phyloP scores from a whole-genome alignment of 495 filamentous ascomycete species.

The Penicillium paxilli region DNA sequence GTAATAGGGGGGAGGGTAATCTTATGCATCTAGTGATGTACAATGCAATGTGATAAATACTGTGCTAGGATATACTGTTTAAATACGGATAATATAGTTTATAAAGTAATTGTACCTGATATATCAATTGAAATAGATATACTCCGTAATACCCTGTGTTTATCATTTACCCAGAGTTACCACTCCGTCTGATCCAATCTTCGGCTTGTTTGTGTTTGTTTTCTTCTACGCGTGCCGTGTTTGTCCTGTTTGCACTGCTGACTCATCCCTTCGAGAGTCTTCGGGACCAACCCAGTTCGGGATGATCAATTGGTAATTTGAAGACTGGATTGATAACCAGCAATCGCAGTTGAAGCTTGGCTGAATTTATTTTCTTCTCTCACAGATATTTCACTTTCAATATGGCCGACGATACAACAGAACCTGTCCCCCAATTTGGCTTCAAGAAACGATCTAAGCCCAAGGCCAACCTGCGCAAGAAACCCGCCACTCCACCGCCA shows the following conservation, averaged over 20 bases:
- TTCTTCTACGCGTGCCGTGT: conserved; percentile 15
- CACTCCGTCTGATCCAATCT: neutral
- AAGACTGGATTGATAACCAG: neutral
- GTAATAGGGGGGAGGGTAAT: too few relatives aligned
- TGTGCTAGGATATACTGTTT: too few relatives aligned
- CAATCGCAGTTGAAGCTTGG: neutral
- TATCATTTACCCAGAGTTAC: too few relatives aligned
- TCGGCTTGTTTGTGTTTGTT: conserved; percentile 7
- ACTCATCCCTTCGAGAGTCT: conserved; percentile 4
- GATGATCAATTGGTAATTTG: too few relatives aligned
- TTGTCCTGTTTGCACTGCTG: conserved; percentile 23
- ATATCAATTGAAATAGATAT: too few relatives aligned
- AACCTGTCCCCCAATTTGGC: conserved; percentile 27
- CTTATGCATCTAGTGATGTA: too few relatives aligned
- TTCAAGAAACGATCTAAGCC: conserved; percentile 89
- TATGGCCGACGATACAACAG: conserved; percentile 21
- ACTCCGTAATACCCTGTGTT: too few relatives aligned
- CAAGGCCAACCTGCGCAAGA: conserved; percentile 80
- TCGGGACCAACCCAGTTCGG: conserved; percentile 2
- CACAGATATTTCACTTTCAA: neutral
- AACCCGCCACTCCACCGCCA: conserved; percentile 76
- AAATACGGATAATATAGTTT: too few relatives aligned
- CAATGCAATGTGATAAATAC: too few relatives aligned
- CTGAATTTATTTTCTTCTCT: neutral
- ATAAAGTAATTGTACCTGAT: too few relatives aligned